Evolutionary conservation across 2,329 filamentous ascomycete species (phyloP).

Genomic region (Paecilomyces niveus): DNA sequence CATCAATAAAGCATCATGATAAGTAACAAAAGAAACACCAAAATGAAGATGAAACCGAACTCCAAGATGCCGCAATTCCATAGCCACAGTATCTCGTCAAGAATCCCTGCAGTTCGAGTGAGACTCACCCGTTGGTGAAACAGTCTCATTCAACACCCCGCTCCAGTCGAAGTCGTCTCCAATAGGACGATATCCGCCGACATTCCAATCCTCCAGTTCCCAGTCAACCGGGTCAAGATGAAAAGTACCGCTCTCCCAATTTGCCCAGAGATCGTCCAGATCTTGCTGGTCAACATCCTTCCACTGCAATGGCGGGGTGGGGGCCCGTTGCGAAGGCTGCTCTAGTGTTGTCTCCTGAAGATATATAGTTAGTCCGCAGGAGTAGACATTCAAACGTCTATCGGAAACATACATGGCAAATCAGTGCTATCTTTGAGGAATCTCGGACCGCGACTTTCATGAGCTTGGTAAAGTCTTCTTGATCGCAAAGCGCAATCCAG

Average conservation of each 20-base stretch:
- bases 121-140: not conserved
- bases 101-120: not conserved
- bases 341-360: not conserved
- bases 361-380: not conserved
- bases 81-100: not conserved
- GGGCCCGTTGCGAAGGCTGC: not conserved
- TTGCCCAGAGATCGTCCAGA: not conserved
- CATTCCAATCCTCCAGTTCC: not conserved
- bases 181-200: not conserved
- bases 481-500: slow-evolving; percentile 5
- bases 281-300: not conserved
- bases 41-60: not conserved
- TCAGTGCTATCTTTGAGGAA: slow-evolving; percentile 1
- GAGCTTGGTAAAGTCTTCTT: slow-evolving; percentile 5
- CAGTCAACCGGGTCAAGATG: not conserved
- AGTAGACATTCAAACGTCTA: not conserved
- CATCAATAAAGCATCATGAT: not conserved
- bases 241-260: not conserved
- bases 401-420: slow-evolving; percentile 8
- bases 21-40: not conserved
- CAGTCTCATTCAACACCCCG: not conserved
- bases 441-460: slow-evolving; percentile 2
- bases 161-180: not conserved
- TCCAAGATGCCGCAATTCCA: too few species aligned
- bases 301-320: not conserved